Evolutionary conservation across 441 rosid genomes (phyloP).

Genomic region (Gossypium armourianum): DNA sequence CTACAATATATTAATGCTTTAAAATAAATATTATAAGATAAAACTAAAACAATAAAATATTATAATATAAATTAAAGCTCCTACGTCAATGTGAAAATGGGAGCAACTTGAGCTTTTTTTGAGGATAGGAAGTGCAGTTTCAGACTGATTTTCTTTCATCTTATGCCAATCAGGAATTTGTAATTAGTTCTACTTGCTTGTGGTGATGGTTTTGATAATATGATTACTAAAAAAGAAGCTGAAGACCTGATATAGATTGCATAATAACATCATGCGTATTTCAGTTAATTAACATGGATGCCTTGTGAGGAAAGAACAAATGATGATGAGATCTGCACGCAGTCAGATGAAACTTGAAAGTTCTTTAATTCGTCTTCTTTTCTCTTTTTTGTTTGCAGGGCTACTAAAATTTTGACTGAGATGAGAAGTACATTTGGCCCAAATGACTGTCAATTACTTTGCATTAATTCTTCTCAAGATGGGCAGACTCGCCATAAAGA

Average conservation of each 20-base stretch:
- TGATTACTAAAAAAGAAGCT: neutral
- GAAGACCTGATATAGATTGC: neutral
- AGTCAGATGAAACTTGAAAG: slow-evolving; percentile 11
- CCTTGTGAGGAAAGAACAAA: neutral
- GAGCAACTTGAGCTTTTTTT: neutral
- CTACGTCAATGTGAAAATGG: neutral
- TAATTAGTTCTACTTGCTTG: neutral
- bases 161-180: neutral
- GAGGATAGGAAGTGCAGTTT: neutral
- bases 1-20: too few species aligned
- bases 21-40: too few species aligned
- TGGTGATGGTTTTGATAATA: slow-evolving; percentile 2
- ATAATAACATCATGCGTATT: neutral
- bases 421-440: slow-evolving; percentile 82
- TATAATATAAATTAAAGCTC: too few species aligned
- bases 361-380: neutral
- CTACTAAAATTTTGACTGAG: slow-evolving; percentile 59
- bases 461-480: slow-evolving; percentile 81
- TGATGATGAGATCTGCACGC: neutral
- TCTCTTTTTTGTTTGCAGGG: slow-evolving; percentile 40
- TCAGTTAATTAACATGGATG: neutral
- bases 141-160: neutral
- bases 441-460: slow-evolving; percentile 64
- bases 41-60: too few species aligned
- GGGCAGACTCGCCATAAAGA: slow-evolving; percentile 48